Conservation (phyloP, 2,329 filamentous ascomycete species). For the Aspergillus sojae region DNA sequence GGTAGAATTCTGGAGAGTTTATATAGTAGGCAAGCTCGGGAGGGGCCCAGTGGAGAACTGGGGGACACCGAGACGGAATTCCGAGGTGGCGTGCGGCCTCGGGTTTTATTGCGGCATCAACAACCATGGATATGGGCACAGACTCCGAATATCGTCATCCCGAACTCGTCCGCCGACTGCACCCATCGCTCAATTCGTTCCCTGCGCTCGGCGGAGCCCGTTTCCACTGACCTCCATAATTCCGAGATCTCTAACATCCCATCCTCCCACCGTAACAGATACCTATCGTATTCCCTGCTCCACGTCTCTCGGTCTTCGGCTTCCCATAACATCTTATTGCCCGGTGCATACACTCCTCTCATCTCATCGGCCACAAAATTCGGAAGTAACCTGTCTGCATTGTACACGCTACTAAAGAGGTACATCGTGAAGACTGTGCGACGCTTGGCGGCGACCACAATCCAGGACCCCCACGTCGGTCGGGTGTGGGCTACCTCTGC, state of each 20-base stretch:
- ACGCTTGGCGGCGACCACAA: slow-evolving; percentile 56
- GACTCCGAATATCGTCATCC: slow-evolving; percentile 55
- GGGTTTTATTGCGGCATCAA: slow-evolving; percentile 10
- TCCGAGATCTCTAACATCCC: slow-evolving; percentile 52
- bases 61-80: slow-evolving; percentile 1
- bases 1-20: not conserved
- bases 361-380: slow-evolving; percentile 56
- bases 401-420: slow-evolving; percentile 55
- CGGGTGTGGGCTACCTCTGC: slow-evolving; percentile 44
- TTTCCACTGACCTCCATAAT: slow-evolving; percentile 50
- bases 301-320: slow-evolving; percentile 42
- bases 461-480: slow-evolving; percentile 58
- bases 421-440: slow-evolving; percentile 57
- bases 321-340: slow-evolving; percentile 49
- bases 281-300: slow-evolving; percentile 47
- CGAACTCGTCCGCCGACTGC: slow-evolving; percentile 55
- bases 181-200: slow-evolving; percentile 54
- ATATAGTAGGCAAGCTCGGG: not conserved
- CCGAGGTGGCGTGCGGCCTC: not conserved
- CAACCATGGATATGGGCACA: slow-evolving; percentile 33
- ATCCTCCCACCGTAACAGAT: slow-evolving; percentile 48
- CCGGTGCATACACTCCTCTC: slow-evolving; percentile 46
- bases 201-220: slow-evolving; percentile 33
- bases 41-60: not conserved
- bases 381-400: slow-evolving; percentile 46